A percentile compares a stretch with the other conserved stretches of the same genome.
Conservation (phyloP, 345 rosid species). For the Citropsis articulata region DNA sequence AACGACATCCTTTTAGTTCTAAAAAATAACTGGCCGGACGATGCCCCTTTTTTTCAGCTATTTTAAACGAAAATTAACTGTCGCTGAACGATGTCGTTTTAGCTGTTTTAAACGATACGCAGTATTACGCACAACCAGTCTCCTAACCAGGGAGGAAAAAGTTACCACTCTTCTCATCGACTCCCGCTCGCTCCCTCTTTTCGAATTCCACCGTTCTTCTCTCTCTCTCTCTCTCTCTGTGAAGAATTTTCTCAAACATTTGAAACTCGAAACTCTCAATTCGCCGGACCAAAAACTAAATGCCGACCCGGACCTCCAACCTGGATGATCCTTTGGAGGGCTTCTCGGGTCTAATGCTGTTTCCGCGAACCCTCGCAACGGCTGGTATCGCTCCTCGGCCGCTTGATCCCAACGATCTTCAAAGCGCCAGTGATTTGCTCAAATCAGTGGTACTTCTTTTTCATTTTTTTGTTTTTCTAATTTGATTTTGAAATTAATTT, state of each 20-base stretch:
- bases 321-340: conserved; percentile 50
- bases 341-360: conserved; percentile 58
- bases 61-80: no score
- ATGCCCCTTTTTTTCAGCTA: no score
- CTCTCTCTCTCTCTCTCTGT: not conserved
- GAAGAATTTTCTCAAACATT: not conserved
- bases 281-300: not conserved
- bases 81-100: not conserved
- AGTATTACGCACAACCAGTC: rapidly evolving
- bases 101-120: no score
- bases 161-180: not conserved
- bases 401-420: conserved; percentile 38
- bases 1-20: no score
- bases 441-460: conserved; percentile 43
- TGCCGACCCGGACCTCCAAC: conserved; percentile 1
- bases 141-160: not conserved
- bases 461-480: not conserved
- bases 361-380: conserved; percentile 53
- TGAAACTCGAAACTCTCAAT: not conserved
- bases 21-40: no score
- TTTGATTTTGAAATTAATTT: not conserved
- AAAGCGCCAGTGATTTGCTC: conserved; percentile 50
- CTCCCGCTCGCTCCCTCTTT: conserved; percentile 28
- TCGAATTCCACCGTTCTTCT: conserved; percentile 5
- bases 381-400: conserved; percentile 32